Evolutionary conservation across 108 stramenopile genomes (phyloP).

Genomic region (Seminavis robusta): DNA sequence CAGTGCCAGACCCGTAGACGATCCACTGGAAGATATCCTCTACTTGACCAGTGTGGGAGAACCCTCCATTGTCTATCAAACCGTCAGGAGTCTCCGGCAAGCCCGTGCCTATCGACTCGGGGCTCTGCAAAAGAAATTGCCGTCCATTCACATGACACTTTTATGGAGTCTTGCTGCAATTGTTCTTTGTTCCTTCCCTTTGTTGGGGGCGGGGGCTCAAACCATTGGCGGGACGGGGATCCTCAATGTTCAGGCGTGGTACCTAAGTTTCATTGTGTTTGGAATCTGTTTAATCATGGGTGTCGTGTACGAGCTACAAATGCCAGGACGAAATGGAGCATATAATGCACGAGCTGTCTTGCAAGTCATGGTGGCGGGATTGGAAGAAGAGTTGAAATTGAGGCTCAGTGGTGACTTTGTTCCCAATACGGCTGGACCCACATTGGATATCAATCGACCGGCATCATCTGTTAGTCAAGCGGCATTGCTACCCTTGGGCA

Average conservation of each 20-base stretch:
- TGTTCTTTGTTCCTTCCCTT: conserved; percentile 74
- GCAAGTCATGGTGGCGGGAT: conserved; percentile 72
- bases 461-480: no score
- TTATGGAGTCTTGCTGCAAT: conserved; percentile 73
- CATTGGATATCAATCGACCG: no score
- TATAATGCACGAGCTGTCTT: conserved; percentile 79
- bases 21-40: conserved; percentile 86
- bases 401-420: conserved; percentile 31
- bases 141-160: conserved; percentile 65
- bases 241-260: conserved; percentile 48
- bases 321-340: conserved; percentile 57
- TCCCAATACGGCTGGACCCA: no score
- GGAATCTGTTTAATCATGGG: conserved; percentile 63
- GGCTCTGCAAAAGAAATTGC: conserved; percentile 78
- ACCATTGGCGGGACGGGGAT: conserved; percentile 79
- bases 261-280: conserved; percentile 56
- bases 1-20: conserved; percentile 72
- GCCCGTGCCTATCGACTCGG: conserved; percentile 76
- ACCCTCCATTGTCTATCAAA: conserved; percentile 83
- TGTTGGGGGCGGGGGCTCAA: conserved; percentile 83
- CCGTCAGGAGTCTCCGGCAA: conserved; percentile 75
- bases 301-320: conserved; percentile 66
- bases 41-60: conserved; percentile 88
- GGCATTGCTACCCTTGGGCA: no score
- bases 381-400: conserved; percentile 68